Conservation (phyloP, 768 basidiomycete species). For the Auricularia heimuer region DNA sequence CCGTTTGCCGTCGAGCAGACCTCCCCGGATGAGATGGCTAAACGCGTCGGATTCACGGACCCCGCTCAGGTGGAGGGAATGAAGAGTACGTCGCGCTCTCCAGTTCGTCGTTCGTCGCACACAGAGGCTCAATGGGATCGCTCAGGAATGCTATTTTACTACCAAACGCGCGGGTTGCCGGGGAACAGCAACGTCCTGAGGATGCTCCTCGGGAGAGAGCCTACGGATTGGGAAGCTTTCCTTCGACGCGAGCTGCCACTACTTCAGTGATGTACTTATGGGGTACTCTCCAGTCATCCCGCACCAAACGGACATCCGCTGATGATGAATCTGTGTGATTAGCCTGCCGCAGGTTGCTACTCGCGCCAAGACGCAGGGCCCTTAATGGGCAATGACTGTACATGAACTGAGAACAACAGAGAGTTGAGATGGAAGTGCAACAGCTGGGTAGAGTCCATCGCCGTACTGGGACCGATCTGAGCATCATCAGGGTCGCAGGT, state of each 20-base stretch:
- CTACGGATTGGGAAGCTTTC: conserved; percentile 18
- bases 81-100: neutral
- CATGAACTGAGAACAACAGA: no score
- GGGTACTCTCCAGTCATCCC: no score
- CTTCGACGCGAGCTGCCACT: conserved; percentile 26
- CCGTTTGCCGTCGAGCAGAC: conserved; percentile 13
- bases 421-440: no score
- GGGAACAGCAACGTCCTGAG: conserved; percentile 23
- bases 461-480: no score
- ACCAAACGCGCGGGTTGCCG: conserved; percentile 19
- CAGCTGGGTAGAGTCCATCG: no score
- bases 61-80: neutral
- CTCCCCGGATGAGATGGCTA: conserved; percentile 7
- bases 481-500: no score
- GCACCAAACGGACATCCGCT: no score
- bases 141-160: conserved; percentile 24
- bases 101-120: neutral
- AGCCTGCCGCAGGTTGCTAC: no score
- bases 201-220: conserved; percentile 24
- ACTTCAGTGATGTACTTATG: no score
- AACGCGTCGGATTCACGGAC: neutral
- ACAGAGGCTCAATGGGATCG: conserved; percentile 13
- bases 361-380: no score
- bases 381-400: no score
- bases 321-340: no score